phyloP scores from a whole-genome alignment of 1,139 yeast genomes.

The Debaryomycetaceae sp. region DNA sequence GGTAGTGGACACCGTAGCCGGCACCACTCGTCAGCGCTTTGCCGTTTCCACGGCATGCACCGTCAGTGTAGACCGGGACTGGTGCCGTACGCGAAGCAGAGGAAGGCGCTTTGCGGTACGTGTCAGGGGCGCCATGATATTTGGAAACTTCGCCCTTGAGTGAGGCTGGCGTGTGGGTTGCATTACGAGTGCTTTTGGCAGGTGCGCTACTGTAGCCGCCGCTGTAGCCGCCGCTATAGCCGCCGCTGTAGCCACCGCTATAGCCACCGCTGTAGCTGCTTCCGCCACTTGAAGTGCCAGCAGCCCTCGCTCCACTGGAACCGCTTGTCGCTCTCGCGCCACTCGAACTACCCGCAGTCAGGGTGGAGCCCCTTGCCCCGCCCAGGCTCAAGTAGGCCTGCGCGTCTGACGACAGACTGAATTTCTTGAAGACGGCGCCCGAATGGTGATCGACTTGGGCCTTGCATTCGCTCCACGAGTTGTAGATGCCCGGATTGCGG shows the following conservation, averaged over 20 bases:
- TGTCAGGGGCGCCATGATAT: too few species aligned
- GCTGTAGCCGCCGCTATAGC: neutral
- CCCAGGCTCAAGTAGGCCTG: conserved; percentile 11
- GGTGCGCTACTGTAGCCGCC: too few species aligned
- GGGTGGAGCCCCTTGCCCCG: neutral
- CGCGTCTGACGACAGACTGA: conserved; percentile 37
- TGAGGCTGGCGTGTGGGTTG: too few species aligned
- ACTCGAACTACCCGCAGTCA: neutral
- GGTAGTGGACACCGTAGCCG: conserved; percentile 72
- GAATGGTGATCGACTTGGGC: conserved; percentile 38
- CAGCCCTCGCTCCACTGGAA: too few species aligned
- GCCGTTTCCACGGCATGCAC: conserved; percentile 55
- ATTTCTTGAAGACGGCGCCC: conserved; percentile 48
- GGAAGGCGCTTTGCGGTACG: too few species aligned
- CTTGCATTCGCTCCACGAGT: conserved; percentile 40
- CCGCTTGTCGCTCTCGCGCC: neutral
- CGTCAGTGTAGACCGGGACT: conserved; percentile 50
- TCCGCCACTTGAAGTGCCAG: neutral
- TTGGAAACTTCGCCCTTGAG: too few species aligned
- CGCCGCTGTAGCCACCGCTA: neutral
- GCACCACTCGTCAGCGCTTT: conserved; percentile 27
- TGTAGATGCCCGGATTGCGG: conserved; percentile 37
- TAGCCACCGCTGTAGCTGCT: neutral
- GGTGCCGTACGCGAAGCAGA: too few species aligned
- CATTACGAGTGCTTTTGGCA: too few species aligned